Conservation (phyloP, 305 asterid species). For the Lippia alba region DNA sequence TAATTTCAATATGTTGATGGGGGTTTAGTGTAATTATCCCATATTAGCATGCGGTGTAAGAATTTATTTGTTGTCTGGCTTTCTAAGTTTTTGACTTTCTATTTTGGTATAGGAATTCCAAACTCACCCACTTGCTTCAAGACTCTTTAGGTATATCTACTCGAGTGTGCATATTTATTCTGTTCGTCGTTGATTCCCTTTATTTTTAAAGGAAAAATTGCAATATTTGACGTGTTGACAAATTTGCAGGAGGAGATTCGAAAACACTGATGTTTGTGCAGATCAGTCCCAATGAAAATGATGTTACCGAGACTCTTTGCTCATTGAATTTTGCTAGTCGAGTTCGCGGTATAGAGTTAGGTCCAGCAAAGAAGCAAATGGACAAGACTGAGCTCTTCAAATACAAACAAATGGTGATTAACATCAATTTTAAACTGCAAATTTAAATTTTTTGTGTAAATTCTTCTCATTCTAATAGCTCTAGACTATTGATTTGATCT, state of each 20-base stretch:
- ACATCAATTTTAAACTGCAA: background rate
- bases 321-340: conserved; percentile 94
- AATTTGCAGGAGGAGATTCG: conserved; percentile 87
- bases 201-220: background rate
- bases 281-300: conserved; percentile 92
- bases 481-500: conserved; percentile 20
- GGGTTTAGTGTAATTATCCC: too few relatives aligned
- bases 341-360: conserved; percentile 94
- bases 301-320: conserved; percentile 90
- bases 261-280: conserved; percentile 97
- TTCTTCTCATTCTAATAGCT: conserved; percentile 1
- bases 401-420: conserved; percentile 80
- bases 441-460: background rate
- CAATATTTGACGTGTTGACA: background rate
- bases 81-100: conserved; percentile 17
- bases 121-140: conserved; percentile 98
- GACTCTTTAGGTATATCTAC: conserved; percentile 84
- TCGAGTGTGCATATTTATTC: background rate
- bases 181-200: background rate
- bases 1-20: too few relatives aligned
- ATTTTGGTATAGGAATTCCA: conserved; percentile 77
- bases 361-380: conserved; percentile 94
- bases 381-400: conserved; percentile 80
- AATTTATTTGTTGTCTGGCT: background rate
- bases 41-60: background rate